A percentile compares a stretch with the other conserved stretches of the same genome.
These are phyloP conservation scores for Monosporascus cannonballus DNA, from an alignment of 2,329 filamentous ascomycete species.

Conservation along the genomic window DNA sequence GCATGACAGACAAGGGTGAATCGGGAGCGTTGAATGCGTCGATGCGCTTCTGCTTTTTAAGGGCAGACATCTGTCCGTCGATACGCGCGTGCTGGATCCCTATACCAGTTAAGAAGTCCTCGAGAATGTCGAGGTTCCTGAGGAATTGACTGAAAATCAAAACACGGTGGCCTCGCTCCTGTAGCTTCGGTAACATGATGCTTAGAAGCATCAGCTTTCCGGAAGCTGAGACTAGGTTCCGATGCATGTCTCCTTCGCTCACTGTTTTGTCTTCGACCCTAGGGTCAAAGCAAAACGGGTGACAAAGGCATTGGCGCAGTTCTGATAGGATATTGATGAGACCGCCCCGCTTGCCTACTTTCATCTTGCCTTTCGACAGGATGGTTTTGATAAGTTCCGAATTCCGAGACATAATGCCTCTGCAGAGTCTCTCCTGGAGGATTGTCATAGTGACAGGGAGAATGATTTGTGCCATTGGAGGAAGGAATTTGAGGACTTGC, in stretches of 20 bases:
- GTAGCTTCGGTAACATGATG: conserved; percentile 79
- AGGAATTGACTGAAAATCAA: conserved; percentile 96
- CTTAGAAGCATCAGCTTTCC: conserved; percentile 82
- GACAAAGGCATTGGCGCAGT: conserved; percentile 86
- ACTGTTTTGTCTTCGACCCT: conserved; percentile 79
- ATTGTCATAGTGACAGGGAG: conserved; percentile 92
- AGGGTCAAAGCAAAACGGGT: conserved; percentile 89
- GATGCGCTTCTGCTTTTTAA: conserved; percentile 91
- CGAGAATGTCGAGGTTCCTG: conserved; percentile 78
- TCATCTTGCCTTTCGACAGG: conserved; percentile 63
- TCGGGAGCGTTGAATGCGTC: conserved; percentile 86
- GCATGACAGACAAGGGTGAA: conserved; percentile 80
- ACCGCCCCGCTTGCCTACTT: conserved; percentile 66
- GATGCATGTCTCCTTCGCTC: conserved; percentile 54
- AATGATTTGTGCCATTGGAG: conserved; percentile 91
- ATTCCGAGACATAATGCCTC: conserved; percentile 87
- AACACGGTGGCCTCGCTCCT: conserved; percentile 80
- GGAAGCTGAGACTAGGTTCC: conserved; percentile 85
- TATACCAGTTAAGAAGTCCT: conserved; percentile 81
- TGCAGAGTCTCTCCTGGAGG: conserved; percentile 89
- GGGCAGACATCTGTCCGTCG: conserved; percentile 73
- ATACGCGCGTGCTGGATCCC: conserved; percentile 70
- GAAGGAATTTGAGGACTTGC: conserved; percentile 84
- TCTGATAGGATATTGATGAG: conserved; percentile 96
- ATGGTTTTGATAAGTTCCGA: conserved; percentile 83